Evolutionary conservation across 1,284 basidiomycete genomes (phyloP), one percentile per base, ranked within the genome.

Genomic region (Cryptococcus sp.): DNA sequence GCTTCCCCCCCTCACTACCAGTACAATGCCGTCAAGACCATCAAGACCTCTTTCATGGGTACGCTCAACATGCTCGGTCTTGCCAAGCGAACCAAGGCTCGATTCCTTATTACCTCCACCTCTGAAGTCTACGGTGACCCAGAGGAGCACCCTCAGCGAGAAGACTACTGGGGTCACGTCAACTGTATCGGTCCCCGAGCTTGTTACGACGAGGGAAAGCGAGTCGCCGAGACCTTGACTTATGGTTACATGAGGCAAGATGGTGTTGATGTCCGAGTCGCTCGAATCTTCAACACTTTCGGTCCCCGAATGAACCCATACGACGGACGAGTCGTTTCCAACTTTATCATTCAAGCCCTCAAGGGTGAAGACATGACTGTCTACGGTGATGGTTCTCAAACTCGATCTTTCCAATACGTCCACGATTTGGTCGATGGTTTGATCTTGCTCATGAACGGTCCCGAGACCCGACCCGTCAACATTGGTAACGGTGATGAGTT

Each of bases 191-290:
- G 94, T 24, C 90, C 91, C 54, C 86, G 94, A 56, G 93, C 94
- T 31, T 98, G 94, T 76, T 98, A 98, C 73, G 94, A 98, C 68
- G 94, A 98, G 78, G 94, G 91, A 48, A 94, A 94, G 77, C 89
- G 91, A 67, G 90, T 94, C 40, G 91, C 91, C 44, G 91, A 94
- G 78, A 94, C 91, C 11, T 77, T 97, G 63, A 92, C 92, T 10
- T 96, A 96, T 70, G 92, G 91, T 47, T 98, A 88, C 80, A 86
- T 88, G 62, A 82, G 88, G 54, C 93, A 96, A 74, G 91, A 98
- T 69, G 85, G 85, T 50, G 93, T 98, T 53, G 89, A 97, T 62
- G 90, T 98, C 46, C 86, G 92, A 52, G 91, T 97, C 44, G 91
- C 91, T 3, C 87, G 92, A 63, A 97, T 97, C 65, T 96, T 97